These are phyloP conservation scores for Cercospora citrullina DNA, from an alignment of 2,329 filamentous ascomycete species.

Conservation along the genomic window DNA sequence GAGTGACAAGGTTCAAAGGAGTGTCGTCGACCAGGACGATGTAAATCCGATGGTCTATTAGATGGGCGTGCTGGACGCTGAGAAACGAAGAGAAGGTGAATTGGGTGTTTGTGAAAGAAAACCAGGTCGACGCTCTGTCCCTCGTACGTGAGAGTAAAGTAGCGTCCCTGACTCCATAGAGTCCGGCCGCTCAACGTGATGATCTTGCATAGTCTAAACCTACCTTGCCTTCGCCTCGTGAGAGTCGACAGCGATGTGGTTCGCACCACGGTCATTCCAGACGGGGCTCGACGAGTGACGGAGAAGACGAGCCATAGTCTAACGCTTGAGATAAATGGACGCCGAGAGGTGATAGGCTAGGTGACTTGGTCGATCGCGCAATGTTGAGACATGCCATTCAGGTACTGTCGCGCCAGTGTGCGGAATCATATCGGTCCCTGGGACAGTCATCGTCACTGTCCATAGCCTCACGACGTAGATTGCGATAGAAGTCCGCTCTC, in stretches of 20 bases:
- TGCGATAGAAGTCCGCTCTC: neutral
- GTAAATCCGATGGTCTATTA: conserved; percentile 8
- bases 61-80: conserved; percentile 8
- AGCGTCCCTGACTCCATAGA: neutral
- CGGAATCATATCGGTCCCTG: conserved; percentile 14
- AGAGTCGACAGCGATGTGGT: neutral
- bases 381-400: conserved; percentile 16
- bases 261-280: conserved; percentile 1
- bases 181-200: conserved; percentile 5
- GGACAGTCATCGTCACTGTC: conserved; percentile 9
- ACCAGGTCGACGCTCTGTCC: neutral
- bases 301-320: conserved; percentile 10
- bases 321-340: conserved; percentile 4
- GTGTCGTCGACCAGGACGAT: conserved; percentile 15
- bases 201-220: conserved; percentile 1
- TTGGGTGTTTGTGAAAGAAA: neutral
- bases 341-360: conserved; percentile 12
- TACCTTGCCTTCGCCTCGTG: conserved; percentile 6
- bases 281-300: conserved; percentile 7
- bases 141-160: neutral
- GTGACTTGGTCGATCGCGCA: neutral
- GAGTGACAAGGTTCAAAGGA: conserved; percentile 11
- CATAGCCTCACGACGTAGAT: neutral
- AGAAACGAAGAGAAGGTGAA: neutral
- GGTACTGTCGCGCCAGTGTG: conserved; percentile 14